Evolutionary conservation across 768 basidiomycete genomes (phyloP).

Genomic region (Tricholoma saponaceum): DNA sequence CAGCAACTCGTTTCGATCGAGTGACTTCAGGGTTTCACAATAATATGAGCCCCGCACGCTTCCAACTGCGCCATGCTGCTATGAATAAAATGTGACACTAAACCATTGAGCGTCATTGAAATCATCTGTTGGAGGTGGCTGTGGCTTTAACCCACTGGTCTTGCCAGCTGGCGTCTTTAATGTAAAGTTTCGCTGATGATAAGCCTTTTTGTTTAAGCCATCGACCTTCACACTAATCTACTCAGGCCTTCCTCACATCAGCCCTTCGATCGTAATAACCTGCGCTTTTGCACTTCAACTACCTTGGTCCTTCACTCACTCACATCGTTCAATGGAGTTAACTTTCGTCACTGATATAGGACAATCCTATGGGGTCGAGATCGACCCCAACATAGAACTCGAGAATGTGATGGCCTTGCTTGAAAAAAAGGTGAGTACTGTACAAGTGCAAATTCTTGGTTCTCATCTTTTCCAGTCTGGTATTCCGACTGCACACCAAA

Average conservation of each 20-base stretch:
- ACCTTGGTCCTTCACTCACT: not conserved
- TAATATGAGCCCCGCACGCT: conserved; percentile 3
- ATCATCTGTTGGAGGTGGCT: no score
- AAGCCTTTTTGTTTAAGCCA: no score
- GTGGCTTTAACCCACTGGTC: no score
- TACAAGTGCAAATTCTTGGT: not conserved
- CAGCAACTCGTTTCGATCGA: conserved; percentile 19
- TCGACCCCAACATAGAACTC: conserved; percentile 87
- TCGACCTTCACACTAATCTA: no score
- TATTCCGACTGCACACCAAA: conserved; percentile 71
- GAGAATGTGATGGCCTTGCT: conserved; percentile 90
- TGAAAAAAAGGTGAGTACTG: conserved; percentile 84
- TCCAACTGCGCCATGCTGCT: conserved; percentile 6
- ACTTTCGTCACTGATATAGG: conserved; percentile 72
- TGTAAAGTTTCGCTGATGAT: no score
- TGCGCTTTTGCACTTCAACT: no score
- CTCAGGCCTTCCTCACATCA: not conserved
- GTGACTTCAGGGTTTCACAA: conserved; percentile 15
- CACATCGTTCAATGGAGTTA: conserved; percentile 49
- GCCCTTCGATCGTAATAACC: no score
- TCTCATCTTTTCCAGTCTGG: conserved; percentile 50
- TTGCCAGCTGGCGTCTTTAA: no score
- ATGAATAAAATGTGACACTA: not conserved
- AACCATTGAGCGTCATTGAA: no score
- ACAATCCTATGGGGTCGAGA: conserved; percentile 66